Conservation (phyloP, 768 basidiomycete species). For the Agrocybe chaxingu region DNA sequence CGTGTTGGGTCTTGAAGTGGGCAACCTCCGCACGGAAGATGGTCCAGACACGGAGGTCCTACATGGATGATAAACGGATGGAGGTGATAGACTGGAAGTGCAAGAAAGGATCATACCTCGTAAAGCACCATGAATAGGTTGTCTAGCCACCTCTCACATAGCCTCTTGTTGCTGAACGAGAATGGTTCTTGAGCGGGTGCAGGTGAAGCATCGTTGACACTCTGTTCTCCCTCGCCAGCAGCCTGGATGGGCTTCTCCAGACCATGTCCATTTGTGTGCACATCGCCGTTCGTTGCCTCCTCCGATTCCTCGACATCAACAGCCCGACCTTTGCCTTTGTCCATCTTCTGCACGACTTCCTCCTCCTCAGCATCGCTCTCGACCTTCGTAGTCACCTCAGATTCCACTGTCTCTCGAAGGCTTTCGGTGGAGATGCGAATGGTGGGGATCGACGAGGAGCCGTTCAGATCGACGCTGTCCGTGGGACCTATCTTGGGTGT, state of each 20-base stretch:
- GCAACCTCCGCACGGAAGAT: conserved; percentile 98
- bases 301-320: conserved; percentile 17
- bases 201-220: conserved; percentile 33
- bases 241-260: conserved; percentile 50
- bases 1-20: conserved; percentile 98
- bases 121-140: conserved; percentile 98
- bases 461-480: conserved; percentile 22
- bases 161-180: conserved; percentile 92
- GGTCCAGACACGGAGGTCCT: conserved; percentile 98
- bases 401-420: conserved; percentile 27
- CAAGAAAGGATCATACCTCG: conserved; percentile 54
- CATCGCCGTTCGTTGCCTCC: conserved; percentile 27
- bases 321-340: conserved; percentile 21
- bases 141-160: conserved; percentile 97
- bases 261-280: conserved; percentile 25
- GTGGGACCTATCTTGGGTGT: conserved; percentile 23
- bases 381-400: conserved; percentile 16
- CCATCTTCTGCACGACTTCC: conserved; percentile 11
- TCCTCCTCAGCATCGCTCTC: conserved; percentile 17
- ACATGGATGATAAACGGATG: conserved; percentile 4
- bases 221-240: conserved; percentile 45
- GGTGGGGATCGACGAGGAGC: conserved; percentile 42
- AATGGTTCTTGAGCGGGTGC: conserved; percentile 55
- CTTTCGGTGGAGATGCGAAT: conserved; percentile 77
- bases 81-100: neutral